phyloP scores from a whole-genome alignment of 2,329 filamentous ascomycete species.

The Lachnellula occidentalis region DNA sequence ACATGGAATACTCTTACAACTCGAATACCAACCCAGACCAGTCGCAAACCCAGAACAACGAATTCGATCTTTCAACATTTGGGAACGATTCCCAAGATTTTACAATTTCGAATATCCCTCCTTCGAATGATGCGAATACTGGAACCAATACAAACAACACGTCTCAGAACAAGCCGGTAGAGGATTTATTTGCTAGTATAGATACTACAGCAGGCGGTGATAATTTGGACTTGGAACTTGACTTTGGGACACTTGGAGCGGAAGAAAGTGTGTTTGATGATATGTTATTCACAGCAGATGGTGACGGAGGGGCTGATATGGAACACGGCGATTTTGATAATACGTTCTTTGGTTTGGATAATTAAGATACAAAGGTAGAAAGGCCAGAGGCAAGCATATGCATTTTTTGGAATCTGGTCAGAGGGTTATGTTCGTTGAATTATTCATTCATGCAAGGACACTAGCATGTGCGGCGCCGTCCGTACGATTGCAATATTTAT shows the following conservation, averaged over 20 bases:
- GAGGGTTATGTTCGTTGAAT: no score
- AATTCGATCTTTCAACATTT: conserved; percentile 30
- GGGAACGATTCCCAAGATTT: conserved; percentile 33
- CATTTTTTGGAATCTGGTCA: neutral
- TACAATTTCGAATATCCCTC: conserved; percentile 32
- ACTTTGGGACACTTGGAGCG: conserved; percentile 41
- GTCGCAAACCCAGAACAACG: conserved; percentile 21
- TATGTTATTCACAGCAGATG: conserved; percentile 25
- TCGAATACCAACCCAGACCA: conserved; percentile 12
- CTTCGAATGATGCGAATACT: conserved; percentile 11
- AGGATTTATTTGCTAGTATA: conserved; percentile 20
- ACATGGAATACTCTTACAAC: conserved; percentile 25
- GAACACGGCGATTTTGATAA: conserved; percentile 27
- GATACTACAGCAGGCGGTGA: conserved; percentile 13
- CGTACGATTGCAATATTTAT: no score
- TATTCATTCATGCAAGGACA: no score
- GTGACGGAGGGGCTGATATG: conserved; percentile 20
- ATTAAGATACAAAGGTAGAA: neutral
- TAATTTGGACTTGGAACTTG: conserved; percentile 44
- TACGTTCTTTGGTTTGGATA: conserved; percentile 26
- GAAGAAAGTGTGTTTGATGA: conserved; percentile 29
- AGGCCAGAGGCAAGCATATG: no score
- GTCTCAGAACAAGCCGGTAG: conserved; percentile 14
- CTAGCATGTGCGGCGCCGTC: no score
- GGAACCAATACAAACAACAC: conserved; percentile 10